A percentile compares a stretch with the other conserved stretches of the same genome.
Evolutionary conservation across 768 basidiomycete genomes (phyloP).

Genomic region (Boletellus emodensis): DNA sequence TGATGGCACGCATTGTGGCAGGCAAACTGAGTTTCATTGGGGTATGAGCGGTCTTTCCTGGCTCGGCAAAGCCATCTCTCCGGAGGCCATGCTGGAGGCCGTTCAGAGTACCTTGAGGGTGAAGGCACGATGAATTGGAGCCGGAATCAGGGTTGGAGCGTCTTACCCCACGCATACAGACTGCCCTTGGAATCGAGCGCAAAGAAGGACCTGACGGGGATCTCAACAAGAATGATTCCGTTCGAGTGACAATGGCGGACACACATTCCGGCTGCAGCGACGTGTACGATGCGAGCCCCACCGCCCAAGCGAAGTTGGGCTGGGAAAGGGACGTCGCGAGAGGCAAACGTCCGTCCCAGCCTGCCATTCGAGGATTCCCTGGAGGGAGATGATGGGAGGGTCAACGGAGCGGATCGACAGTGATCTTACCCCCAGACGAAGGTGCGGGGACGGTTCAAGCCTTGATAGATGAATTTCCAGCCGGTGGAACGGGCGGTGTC

Average conservation of each 20-base stretch:
- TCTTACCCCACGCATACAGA: conserved; percentile 77
- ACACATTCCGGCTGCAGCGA: conserved; percentile 82
- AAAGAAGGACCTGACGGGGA: conserved; percentile 71
- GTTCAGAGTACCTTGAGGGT: conserved; percentile 58
- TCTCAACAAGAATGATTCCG: not conserved
- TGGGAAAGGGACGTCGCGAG: conserved; percentile 57
- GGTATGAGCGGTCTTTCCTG: conserved; percentile 43
- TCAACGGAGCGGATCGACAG: conserved; percentile 1
- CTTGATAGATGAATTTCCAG: conserved; percentile 77
- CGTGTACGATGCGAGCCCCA: conserved; percentile 59
- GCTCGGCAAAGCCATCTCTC: conserved; percentile 54
- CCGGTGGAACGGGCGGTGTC: conserved; percentile 72
- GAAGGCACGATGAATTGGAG: conserved; percentile 1
- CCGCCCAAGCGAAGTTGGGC: conserved; percentile 52
- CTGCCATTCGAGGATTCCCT: conserved; percentile 65
- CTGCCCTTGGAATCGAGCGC: conserved; percentile 73
- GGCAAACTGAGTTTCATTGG: conserved; percentile 64
- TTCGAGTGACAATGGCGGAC: conserved; percentile 21
- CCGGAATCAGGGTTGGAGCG: not conserved
- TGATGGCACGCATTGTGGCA: conserved; percentile 55
- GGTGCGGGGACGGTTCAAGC: conserved; percentile 51
- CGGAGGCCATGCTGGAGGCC: conserved; percentile 39
- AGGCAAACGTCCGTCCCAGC: conserved; percentile 47
- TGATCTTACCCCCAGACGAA: conserved; percentile 58
- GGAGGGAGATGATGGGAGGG: not conserved